phyloP scores from a whole-genome alignment of 2,329 filamentous ascomycete genomes.

The Metarhizium anisopliae region DNA sequence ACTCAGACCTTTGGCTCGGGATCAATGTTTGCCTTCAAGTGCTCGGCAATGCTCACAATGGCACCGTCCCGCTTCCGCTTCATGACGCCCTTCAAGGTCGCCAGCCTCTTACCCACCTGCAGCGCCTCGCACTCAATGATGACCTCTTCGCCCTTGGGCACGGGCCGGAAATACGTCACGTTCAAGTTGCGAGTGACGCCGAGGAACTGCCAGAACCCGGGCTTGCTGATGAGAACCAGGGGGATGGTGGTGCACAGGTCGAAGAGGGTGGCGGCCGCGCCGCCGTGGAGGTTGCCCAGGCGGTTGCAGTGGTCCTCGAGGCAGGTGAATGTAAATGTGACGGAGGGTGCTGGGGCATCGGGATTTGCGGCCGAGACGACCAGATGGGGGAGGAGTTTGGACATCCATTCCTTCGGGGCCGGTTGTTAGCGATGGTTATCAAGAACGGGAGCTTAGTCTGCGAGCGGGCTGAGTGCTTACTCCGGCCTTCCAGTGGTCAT shows the following conservation, averaged over 20 bases:
- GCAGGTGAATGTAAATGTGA: constrained; percentile 40
- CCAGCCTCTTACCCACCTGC: constrained; percentile 45
- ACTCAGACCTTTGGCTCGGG: constrained; percentile 23
- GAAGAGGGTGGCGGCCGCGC: constrained; percentile 57
- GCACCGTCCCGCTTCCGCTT: constrained; percentile 41
- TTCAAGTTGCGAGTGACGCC: constrained; percentile 59
- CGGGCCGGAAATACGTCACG: constrained; percentile 58
- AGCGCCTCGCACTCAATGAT: constrained; percentile 49
- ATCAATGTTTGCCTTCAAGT: constrained; percentile 56
- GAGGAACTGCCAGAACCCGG: constrained; percentile 51
- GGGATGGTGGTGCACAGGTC: constrained; percentile 56
- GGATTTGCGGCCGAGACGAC: constrained; percentile 28
- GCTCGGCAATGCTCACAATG: constrained; percentile 50
- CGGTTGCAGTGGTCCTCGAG: constrained; percentile 44
- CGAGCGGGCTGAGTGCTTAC: constrained; percentile 12
- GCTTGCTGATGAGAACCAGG: constrained; percentile 44
- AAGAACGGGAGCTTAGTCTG: no score
- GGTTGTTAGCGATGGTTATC: neutral
- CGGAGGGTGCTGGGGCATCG: constrained; percentile 24
- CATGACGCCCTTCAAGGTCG: constrained; percentile 45
- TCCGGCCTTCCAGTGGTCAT: constrained; percentile 20
- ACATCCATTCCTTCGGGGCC: constrained; percentile 34
- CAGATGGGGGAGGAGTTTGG: constrained; percentile 31
- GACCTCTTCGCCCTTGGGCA: constrained; percentile 40
- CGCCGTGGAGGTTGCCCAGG: constrained; percentile 48